Evolutionary conservation across 257 asterid species (phyloP).

Genomic region (Solanum sitiens): DNA sequence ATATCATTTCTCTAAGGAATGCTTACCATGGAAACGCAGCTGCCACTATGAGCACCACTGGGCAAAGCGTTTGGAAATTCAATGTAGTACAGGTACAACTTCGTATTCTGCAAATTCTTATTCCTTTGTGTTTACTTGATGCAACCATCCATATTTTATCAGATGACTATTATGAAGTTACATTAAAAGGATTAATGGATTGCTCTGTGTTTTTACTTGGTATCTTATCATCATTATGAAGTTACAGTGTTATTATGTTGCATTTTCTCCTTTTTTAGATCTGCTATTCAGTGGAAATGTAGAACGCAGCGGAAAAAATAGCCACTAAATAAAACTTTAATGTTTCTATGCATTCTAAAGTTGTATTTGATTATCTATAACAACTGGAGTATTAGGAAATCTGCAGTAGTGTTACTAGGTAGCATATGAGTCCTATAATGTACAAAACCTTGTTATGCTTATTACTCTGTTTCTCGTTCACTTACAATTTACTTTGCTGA

Average conservation of each 20-base stretch:
- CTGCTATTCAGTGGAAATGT: neutral
- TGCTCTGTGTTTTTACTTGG: neutral
- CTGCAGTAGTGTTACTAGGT: neutral
- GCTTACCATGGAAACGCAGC: constrained; percentile 93
- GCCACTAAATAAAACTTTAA: neutral
- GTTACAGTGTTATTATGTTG: neutral
- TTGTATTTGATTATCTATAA: neutral
- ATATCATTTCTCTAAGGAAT: constrained; percentile 73
- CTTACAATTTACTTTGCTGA: neutral
- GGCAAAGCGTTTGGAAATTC: constrained; percentile 76
- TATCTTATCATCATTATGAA: neutral
- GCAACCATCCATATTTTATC: neutral
- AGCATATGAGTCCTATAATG: neutral
- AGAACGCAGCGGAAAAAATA: neutral
- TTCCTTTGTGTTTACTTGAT: neutral
- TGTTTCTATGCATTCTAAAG: neutral
- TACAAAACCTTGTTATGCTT: neutral
- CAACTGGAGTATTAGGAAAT: neutral
- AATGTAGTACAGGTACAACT: constrained; percentile 71
- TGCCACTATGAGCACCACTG: constrained; percentile 84
- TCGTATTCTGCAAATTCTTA: neutral
- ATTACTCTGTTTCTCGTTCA: neutral
- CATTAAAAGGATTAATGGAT: neutral
- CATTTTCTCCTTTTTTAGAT: neutral
- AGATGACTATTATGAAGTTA: neutral